Evolutionary conservation across 805 yeast genomes (phyloP).

Genomic region (Candida tammaniensis): DNA sequence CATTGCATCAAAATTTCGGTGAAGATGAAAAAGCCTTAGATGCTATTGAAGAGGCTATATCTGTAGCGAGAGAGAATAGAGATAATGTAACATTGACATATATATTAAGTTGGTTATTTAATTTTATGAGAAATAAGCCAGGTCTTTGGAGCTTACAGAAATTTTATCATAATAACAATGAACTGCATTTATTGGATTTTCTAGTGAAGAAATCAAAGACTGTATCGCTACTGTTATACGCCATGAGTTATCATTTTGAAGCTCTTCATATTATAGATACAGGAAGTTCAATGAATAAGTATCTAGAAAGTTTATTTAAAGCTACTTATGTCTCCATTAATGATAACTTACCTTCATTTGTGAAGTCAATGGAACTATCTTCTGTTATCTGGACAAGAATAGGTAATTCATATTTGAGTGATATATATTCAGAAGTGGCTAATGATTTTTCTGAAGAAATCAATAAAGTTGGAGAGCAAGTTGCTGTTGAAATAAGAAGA

Average conservation of each 20-base stretch:
- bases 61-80: constrained; percentile 82
- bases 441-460: constrained; percentile 27
- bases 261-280: constrained; percentile 52
- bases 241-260: constrained; percentile 67
- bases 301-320: constrained; percentile 56
- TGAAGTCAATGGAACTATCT: constrained; percentile 44
- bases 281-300: constrained; percentile 44
- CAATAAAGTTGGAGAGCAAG: constrained; percentile 37
- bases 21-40: constrained; percentile 66
- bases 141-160: constrained; percentile 44
- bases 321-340: constrained; percentile 55
- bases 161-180: constrained; percentile 46
- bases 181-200: constrained; percentile 65
- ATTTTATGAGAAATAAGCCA: constrained; percentile 69
- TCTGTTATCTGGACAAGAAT: constrained; percentile 51
- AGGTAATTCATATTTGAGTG: constrained; percentile 47
- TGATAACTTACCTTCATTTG: constrained; percentile 41
- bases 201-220: constrained; percentile 52
- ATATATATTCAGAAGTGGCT: constrained; percentile 48
- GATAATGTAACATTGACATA: constrained; percentile 72
- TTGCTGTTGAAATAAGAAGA: constrained; percentile 37
- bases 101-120: constrained; percentile 70
- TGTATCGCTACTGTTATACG: constrained; percentile 46
- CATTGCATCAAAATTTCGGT: constrained; percentile 66
- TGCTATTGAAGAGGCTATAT: constrained; percentile 82